Evolutionary conservation across 2,329 filamentous ascomycete species (phyloP).

Genomic region (Colletotrichum zoysiae): DNA sequence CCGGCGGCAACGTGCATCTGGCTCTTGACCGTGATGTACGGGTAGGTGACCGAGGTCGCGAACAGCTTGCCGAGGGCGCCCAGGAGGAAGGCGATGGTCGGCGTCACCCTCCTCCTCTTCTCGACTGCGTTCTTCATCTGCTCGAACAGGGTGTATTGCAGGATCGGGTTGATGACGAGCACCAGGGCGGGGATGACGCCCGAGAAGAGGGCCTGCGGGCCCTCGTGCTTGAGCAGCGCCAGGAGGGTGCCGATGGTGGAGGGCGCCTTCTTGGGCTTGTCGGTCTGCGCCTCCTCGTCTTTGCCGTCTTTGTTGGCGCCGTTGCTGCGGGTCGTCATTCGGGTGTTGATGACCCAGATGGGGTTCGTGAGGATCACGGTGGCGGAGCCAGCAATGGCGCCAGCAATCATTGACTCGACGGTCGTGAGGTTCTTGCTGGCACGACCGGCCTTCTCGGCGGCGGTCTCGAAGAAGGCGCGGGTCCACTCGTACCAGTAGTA

Average conservation of each 20-base stretch:
- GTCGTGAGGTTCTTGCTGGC: slow-evolving; percentile 87
- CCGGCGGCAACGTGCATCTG: slow-evolving; percentile 94
- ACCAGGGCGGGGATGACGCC: slow-evolving; percentile 94
- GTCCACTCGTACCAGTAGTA: slow-evolving; percentile 99
- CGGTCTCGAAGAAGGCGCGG: slow-evolving; percentile 84
- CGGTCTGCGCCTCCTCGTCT: slow-evolving; percentile 57
- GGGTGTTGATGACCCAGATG: slow-evolving; percentile 99
- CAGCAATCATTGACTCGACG: slow-evolving; percentile 93
- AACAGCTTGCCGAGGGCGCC: slow-evolving; percentile 95
- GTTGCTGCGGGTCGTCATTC: slow-evolving; percentile 91
- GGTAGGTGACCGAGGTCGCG: slow-evolving; percentile 94
- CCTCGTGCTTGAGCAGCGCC: slow-evolving; percentile 85
- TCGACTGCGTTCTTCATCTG: slow-evolving; percentile 95
- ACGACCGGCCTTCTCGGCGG: slow-evolving; percentile 79
- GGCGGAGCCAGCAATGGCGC: slow-evolving; percentile 91
- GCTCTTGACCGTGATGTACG: slow-evolving; percentile 99
- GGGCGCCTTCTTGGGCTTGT: slow-evolving; percentile 64
- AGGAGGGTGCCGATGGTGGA: slow-evolving; percentile 86
- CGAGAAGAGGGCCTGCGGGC: slow-evolving; percentile 85
- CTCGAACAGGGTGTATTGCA: slow-evolving; percentile 99
- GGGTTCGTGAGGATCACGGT: slow-evolving; percentile 98
- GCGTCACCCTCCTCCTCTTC: slow-evolving; percentile 79
- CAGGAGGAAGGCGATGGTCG: slow-evolving; percentile 88
- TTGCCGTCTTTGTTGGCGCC: slow-evolving; percentile 48
- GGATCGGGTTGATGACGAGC: slow-evolving; percentile 96